These are phyloP conservation scores for Fusarium nelsonii DNA, from an alignment of 2,329 filamentous ascomycete species.

Conservation along the genomic window DNA sequence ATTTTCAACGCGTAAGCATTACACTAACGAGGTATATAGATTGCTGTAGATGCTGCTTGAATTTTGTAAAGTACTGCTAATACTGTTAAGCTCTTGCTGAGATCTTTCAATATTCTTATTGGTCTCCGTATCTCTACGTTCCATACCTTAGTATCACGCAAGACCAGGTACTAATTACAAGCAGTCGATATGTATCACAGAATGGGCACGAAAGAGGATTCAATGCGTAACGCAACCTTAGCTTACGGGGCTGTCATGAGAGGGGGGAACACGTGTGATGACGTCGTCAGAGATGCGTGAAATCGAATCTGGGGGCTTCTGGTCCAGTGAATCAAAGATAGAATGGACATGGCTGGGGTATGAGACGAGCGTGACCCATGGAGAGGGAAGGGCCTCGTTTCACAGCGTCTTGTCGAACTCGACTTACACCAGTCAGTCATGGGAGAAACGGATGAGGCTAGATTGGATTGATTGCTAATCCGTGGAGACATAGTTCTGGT, in stretches of 20 bases:
- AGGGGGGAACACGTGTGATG: slow-evolving; percentile 34
- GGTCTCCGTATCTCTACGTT: background rate
- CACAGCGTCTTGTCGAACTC: slow-evolving; percentile 1
- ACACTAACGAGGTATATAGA: background rate
- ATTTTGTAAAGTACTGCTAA: background rate
- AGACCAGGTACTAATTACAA: slow-evolving; percentile 4
- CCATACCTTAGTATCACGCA: background rate
- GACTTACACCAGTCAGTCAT: slow-evolving; percentile 6
- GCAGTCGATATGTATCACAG: background rate
- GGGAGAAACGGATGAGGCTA: slow-evolving; percentile 13
- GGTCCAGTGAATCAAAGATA: slow-evolving; percentile 28
- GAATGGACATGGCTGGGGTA: slow-evolving; percentile 29
- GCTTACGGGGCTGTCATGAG: slow-evolving; percentile 33
- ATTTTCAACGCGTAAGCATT: background rate
- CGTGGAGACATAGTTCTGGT: slow-evolving; percentile 26
- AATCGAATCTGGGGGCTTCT: slow-evolving; percentile 23
- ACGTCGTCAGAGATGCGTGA: slow-evolving; percentile 35
- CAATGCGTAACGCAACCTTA: slow-evolving; percentile 24
- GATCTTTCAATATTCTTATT: background rate
- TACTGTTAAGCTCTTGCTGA: background rate
- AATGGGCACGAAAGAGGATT: background rate
- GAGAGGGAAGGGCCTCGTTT: slow-evolving; percentile 29
- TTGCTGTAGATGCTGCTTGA: background rate
- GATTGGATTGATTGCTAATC: slow-evolving; percentile 34
- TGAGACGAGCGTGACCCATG: slow-evolving; percentile 20